Conservation (phyloP, 192 early-diverging fungal species). For the Thamnidium elegans region DNA sequence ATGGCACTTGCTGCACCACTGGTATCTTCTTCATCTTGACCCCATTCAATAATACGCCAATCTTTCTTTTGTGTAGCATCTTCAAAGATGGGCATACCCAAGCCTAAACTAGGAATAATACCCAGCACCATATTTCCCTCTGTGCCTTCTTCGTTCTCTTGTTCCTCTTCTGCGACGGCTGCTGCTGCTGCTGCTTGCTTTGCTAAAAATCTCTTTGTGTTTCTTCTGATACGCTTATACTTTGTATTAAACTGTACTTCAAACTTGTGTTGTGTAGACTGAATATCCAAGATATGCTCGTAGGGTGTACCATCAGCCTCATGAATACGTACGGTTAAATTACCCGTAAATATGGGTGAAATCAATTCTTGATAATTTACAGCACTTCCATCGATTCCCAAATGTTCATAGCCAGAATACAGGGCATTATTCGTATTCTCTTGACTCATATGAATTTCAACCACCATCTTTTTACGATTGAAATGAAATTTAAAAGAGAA, state of each 20-base stretch:
- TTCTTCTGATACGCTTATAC: slow-evolving; percentile 92
- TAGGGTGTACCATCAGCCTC: slow-evolving; percentile 84
- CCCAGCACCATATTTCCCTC: slow-evolving; percentile 59
- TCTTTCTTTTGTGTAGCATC: slow-evolving; percentile 61
- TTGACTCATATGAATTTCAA: slow-evolving; percentile 85
- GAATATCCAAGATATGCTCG: slow-evolving; percentile 81
- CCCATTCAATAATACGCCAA: slow-evolving; percentile 77
- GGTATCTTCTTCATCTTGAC: slow-evolving; percentile 72
- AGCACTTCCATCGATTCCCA: slow-evolving; percentile 6
- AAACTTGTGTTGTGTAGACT: slow-evolving; percentile 67
- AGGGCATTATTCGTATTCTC: slow-evolving; percentile 55
- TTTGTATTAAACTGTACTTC: slow-evolving; percentile 97
- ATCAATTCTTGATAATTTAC: slow-evolving; percentile 27
- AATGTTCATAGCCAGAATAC: background rate
- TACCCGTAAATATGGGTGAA: slow-evolving; percentile 52
- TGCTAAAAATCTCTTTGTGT: slow-evolving; percentile 69
- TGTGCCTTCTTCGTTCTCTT: slow-evolving; percentile 64
- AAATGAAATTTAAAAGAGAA: slow-evolving; percentile 82
- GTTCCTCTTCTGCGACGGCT: slow-evolving; percentile 57
- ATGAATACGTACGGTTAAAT: slow-evolving; percentile 71
- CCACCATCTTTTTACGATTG: slow-evolving; percentile 94
- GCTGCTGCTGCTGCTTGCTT: slow-evolving; percentile 69
- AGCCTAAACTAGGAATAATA: slow-evolving; percentile 41
- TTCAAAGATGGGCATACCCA: slow-evolving; percentile 52
- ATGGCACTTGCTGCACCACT: slow-evolving; percentile 53